Conservation (phyloP, 257 asterid species). For the Nicotiana attenuata region DNA sequence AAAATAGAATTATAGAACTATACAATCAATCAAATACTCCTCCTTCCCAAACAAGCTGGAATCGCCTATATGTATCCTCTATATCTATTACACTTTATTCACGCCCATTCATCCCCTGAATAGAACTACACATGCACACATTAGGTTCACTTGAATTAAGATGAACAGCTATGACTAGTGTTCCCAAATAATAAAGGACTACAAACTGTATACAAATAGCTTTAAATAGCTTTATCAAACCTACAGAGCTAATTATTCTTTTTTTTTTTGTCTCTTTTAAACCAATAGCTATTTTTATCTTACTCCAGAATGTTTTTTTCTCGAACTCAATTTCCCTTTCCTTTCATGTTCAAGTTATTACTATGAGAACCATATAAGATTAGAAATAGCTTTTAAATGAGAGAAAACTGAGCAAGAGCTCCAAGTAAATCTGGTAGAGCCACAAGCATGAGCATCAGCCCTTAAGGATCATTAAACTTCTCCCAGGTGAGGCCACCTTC, state of each 20-base stretch:
- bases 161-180: background rate
- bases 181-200: background rate
- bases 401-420: background rate
- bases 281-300: background rate
- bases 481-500: background rate
- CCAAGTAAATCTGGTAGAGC: background rate
- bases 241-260: background rate
- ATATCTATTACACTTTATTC: background rate
- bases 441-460: background rate
- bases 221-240: background rate
- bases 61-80: background rate
- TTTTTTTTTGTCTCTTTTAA: background rate
- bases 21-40: background rate
- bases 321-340: background rate
- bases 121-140: background rate
- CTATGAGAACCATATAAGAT: background rate
- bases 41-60: background rate
- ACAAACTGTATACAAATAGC: background rate
- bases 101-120: background rate
- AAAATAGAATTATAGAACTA: background rate
- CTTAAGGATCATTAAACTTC: background rate
- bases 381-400: background rate
- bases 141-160: background rate
- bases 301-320: background rate
- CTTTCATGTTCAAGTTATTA: background rate